A percentile compares a stretch with the other conserved stretches of the same genome.
Evolutionary conservation across 208 protist genomes (phyloP).

Genomic region (Porcisia deanei): DNA sequence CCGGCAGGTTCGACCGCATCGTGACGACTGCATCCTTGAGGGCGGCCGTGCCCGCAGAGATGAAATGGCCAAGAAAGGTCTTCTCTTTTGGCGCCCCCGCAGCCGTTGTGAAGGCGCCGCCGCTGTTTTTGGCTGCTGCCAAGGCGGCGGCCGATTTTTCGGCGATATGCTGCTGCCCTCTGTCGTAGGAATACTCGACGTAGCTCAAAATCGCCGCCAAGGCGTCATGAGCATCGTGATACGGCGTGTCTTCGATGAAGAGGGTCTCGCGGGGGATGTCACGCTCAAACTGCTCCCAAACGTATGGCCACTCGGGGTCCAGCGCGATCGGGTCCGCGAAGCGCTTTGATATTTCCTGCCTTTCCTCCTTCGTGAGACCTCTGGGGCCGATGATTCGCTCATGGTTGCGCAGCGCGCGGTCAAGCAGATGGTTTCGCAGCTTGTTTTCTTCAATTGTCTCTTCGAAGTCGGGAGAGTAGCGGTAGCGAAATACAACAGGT

Average conservation of each 20-base stretch:
- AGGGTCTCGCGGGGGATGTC: slow-evolving; percentile 56
- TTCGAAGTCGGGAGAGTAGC: slow-evolving; percentile 28
- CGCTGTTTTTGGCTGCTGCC: slow-evolving; percentile 5
- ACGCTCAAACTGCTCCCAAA: slow-evolving; percentile 62
- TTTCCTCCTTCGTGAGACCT: slow-evolving; percentile 11
- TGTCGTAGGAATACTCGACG: slow-evolving; percentile 54
- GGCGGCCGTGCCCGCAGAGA: slow-evolving; percentile 26
- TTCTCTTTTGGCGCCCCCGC: slow-evolving; percentile 1
- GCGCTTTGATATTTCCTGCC: slow-evolving; percentile 14
- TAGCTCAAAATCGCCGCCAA: slow-evolving; percentile 55
- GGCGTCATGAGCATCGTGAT: slow-evolving; percentile 40
- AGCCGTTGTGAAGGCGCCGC: not conserved
- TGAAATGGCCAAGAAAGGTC: slow-evolving; percentile 30
- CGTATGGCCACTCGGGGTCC: slow-evolving; percentile 44
- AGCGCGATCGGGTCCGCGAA: slow-evolving; percentile 31
- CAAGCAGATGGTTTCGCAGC: slow-evolving; percentile 18
- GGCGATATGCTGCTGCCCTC: slow-evolving; percentile 21
- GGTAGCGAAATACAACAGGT: slow-evolving; percentile 41
- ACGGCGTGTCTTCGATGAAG: slow-evolving; percentile 41
- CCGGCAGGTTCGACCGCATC: slow-evolving; percentile 31
- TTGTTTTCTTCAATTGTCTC: slow-evolving; percentile 24
- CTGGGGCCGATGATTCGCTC: slow-evolving; percentile 9
- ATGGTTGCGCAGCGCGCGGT: slow-evolving; percentile 15
- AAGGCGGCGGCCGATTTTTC: slow-evolving; percentile 21
- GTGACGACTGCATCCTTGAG: slow-evolving; percentile 30